A percentile compares a stretch with the other conserved stretches of the same genome.
Evolutionary conservation across 2,329 filamentous ascomycete species (phyloP).

Genomic region (Colletotrichum kahawae): DNA sequence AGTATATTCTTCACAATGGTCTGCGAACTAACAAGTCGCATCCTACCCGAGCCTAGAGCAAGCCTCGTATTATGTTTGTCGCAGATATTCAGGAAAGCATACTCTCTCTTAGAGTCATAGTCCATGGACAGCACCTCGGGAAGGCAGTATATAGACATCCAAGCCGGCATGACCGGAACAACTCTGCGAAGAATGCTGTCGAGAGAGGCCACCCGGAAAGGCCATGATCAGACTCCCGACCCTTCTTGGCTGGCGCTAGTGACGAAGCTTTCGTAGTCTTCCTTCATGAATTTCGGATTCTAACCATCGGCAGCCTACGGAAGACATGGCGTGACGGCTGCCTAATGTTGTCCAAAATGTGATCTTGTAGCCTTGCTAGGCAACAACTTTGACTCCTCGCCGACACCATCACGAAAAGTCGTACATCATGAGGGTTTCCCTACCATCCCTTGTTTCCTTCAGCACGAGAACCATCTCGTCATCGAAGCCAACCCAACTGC

Average conservation of each 20-base stretch:
- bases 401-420: constrained; percentile 73
- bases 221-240: too few relatives aligned
- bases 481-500: constrained; percentile 83
- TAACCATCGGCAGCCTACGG: background rate
- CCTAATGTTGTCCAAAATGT: background rate
- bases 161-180: background rate
- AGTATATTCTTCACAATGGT: background rate
- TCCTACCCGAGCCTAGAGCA: background rate
- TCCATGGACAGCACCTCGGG: background rate
- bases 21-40: background rate
- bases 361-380: background rate
- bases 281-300: background rate
- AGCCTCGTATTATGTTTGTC: background rate
- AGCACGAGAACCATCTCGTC: constrained; percentile 91
- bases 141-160: background rate
- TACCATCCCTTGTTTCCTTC: constrained; percentile 70
- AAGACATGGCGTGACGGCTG: background rate
- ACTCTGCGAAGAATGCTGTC: background rate
- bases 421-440: constrained; percentile 80
- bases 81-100: background rate
- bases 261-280: too few relatives aligned
- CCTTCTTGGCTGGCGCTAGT: too few relatives aligned
- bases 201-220: background rate
- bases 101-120: background rate
- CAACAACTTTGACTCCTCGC: background rate